Conservation (phyloP, 1,284 basidiomycete species). For the Malassezia furfur region DNA sequence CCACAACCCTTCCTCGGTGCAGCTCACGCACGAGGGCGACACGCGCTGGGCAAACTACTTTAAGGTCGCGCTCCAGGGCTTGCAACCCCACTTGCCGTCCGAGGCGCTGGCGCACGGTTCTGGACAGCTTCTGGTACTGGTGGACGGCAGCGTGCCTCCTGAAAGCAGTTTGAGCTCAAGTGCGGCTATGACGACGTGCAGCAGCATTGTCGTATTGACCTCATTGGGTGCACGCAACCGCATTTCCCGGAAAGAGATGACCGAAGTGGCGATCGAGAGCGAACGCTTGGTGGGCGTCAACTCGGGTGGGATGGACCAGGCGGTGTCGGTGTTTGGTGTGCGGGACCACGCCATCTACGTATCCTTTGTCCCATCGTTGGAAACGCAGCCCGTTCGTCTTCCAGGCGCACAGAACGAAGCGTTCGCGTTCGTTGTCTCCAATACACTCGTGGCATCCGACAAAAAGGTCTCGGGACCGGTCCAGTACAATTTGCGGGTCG, state of each 20-base stretch:
- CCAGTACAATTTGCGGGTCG: constrained; percentile 46
- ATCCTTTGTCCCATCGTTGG: constrained; percentile 34
- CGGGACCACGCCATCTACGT: constrained; percentile 38
- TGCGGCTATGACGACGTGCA: constrained; percentile 45
- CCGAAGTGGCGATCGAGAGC: constrained; percentile 41
- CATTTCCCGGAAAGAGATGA: constrained; percentile 37
- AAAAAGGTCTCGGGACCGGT: constrained; percentile 45
- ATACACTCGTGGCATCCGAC: constrained; percentile 41
- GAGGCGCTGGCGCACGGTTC: background rate
- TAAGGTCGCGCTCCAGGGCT: constrained; percentile 42
- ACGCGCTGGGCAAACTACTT: constrained; percentile 47
- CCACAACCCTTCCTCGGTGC: constrained; percentile 19
- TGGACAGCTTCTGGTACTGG: constrained; percentile 31
- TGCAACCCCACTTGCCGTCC: constrained; percentile 34
- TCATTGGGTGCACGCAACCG: constrained; percentile 30
- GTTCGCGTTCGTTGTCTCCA: constrained; percentile 38
- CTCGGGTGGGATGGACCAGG: constrained; percentile 47
- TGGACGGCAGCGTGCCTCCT: constrained; percentile 44
- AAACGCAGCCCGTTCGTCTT: constrained; percentile 22
- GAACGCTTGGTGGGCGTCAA: constrained; percentile 43
- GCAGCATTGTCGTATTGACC: constrained; percentile 38
- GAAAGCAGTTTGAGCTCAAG: constrained; percentile 34
- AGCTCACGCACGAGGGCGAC: constrained; percentile 30
- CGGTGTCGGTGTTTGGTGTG: constrained; percentile 39
- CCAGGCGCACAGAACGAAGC: constrained; percentile 21